A percentile compares a stretch with the other conserved stretches of the same genome.
These are phyloP conservation scores for Veloboletus limbatus DNA, from an alignment of 1,284 basidiomycete genomes.

Conservation along the genomic window DNA sequence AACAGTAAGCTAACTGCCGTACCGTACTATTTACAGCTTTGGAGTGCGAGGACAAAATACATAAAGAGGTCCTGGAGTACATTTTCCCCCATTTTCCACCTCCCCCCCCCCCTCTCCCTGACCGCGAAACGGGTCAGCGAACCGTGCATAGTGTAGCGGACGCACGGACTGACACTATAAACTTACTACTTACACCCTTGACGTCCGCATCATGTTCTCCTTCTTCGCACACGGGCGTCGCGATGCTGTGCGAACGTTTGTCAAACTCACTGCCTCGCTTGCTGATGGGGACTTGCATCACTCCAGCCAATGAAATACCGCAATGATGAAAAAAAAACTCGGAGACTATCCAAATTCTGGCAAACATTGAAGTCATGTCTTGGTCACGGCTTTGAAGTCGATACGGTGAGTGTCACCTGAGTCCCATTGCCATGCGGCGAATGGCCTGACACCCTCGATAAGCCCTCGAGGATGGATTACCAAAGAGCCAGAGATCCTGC, in stretches of 20 bases:
- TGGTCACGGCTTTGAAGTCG: constrained; percentile 15
- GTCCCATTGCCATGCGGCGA: not conserved
- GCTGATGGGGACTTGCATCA: not conserved
- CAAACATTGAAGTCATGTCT: constrained; percentile 24
- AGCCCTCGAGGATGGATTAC: constrained; percentile 21
- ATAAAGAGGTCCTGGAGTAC: constrained; percentile 3
- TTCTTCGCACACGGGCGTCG: not conserved
- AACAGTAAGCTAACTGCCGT: not conserved
- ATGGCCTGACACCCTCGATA: not conserved
- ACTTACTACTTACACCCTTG: constrained; percentile 1
- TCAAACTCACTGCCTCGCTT: not conserved
- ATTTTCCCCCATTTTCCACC: constrained; percentile 1
- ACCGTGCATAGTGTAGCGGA: not conserved
- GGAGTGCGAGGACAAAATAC: not conserved
- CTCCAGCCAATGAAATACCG: constrained; percentile 8
- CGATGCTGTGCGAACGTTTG: constrained; percentile 7
- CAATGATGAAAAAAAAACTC: constrained; percentile 8
- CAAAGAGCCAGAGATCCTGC: constrained; percentile 10
- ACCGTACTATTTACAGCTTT: constrained; percentile 11
- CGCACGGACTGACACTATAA: not conserved
- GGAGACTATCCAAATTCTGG: constrained; percentile 4
- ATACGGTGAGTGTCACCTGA: constrained; percentile 15
- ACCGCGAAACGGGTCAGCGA: constrained; percentile 3
- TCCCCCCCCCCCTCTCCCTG: not conserved
- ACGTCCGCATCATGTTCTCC: constrained; percentile 14